Evolutionary conservation across 2,329 filamentous ascomycete genomes (phyloP), one percentile per base, ranked within the genome.

Genomic region (Hirsutella rhossiliensis): DNA sequence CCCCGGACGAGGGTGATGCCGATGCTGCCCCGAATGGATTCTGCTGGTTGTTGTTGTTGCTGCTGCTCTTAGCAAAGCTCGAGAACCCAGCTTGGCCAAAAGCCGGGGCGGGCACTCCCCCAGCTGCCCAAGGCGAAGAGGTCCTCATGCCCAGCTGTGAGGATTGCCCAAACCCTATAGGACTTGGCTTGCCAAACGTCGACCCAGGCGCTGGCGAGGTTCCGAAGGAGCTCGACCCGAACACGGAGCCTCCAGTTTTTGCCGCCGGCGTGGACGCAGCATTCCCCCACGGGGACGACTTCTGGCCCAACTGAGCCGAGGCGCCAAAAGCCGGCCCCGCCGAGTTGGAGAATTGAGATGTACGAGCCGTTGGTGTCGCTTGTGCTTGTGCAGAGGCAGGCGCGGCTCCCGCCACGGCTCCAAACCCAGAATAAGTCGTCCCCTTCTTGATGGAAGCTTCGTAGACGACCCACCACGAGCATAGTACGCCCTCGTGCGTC

Each of bases 401-500:
- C 15, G 55, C 49, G 45, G 58, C 55, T 3, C 62, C 62, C 46
- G 69, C 66, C 29, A 67, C 67, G 38, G 64, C 67, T 36, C 72
- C 67, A 50, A 96, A 68, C 5, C 84, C 85, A 36, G 82, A 75
- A 60, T 88, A 97, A 1, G 78, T 76, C 7, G 77, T 78, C 4
- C 81, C 81, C 53, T 82, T 71, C 47, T 82, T 78, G 48, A 98
- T 80, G 2, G 90, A 88, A 37, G 94, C 87, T 31, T 84, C 78
- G 64, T 96, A 96, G 18, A 97, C 76, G 38, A 97, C 66, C 87
- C 90, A 96, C 88, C 90, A 98, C 12, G 80, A 75, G 39, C 78
- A 80, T 15, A 98, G 69, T 11, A 94, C 67, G 50, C 92, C 92
- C 56, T 96, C 87, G 51, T 95, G 82, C 47, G 94, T 97, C 15